Evolutionary conservation across 208 protist genomes (phyloP).

Genomic region (Histomonas meleagridis): DNA sequence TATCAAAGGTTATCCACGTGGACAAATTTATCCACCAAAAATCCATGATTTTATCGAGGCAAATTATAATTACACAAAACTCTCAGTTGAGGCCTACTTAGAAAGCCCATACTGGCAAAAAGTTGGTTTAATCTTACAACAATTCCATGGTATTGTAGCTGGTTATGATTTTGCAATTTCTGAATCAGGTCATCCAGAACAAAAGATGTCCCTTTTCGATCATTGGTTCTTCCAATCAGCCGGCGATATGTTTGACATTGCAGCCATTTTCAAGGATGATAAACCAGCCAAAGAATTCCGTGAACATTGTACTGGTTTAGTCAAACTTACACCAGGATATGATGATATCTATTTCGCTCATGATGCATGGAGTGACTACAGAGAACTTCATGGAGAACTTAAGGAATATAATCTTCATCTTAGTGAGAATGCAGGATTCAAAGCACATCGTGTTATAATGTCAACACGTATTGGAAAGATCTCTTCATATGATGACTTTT

Average conservation of each 20-base stretch:
- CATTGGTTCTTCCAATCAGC: conserved; percentile 33
- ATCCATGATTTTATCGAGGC: not conserved
- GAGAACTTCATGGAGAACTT: conserved; percentile 12
- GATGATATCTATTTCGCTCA: conserved; percentile 18
- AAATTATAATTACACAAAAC: not conserved
- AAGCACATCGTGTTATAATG: not conserved
- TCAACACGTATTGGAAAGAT: conserved; percentile 50
- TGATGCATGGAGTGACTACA: not conserved
- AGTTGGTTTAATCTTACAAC: not conserved
- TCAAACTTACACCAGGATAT: not conserved
- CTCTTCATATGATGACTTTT: conserved; percentile 70
- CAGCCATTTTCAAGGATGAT: not conserved
- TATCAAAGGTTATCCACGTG: not conserved
- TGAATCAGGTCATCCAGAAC: not conserved
- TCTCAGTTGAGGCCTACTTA: not conserved
- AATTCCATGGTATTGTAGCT: not conserved
- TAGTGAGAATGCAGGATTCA: not conserved
- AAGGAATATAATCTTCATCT: not conserved
- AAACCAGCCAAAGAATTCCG: not conserved
- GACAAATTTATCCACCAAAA: not conserved
- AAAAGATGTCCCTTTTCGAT: not conserved
- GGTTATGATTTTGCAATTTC: not conserved
- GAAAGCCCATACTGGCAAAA: not conserved
- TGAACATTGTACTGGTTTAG: not conserved
- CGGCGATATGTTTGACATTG: conserved; percentile 31